A percentile compares a stretch with the other conserved stretches of the same genome.
phyloP scores from a whole-genome alignment of 1,139 yeast genomes.

The Debaryomyces fabryi region DNA sequence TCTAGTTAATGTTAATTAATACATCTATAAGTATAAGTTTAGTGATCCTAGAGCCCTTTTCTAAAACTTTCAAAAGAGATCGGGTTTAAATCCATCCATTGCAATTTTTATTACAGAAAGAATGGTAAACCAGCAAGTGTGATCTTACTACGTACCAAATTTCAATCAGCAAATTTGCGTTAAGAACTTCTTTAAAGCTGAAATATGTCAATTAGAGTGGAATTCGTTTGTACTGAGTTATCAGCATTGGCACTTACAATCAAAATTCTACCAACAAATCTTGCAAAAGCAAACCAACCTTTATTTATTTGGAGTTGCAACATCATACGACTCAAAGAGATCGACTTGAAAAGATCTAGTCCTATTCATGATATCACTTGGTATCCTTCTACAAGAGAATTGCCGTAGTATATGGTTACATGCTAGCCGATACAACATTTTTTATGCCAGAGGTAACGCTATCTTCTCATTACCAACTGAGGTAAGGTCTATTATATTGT shows the following conservation, averaged over 20 bases:
- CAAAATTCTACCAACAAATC: slow-evolving; percentile 93
- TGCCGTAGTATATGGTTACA: too few relatives aligned
- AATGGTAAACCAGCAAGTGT: slow-evolving; percentile 89
- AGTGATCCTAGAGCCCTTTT: slow-evolving; percentile 59
- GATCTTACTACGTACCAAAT: slow-evolving; percentile 75
- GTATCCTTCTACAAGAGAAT: slow-evolving; percentile 96
- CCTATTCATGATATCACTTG: slow-evolving; percentile 97
- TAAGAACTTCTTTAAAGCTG: slow-evolving; percentile 94
- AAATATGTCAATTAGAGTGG: slow-evolving; percentile 91
- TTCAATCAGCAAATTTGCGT: slow-evolving; percentile 81
- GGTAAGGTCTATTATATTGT: slow-evolving; percentile 87
- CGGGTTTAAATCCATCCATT: slow-evolving; percentile 89
- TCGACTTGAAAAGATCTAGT: slow-evolving; percentile 83
- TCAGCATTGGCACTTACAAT: slow-evolving; percentile 90
- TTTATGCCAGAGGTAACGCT: slow-evolving; percentile 90
- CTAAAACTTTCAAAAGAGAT: slow-evolving; percentile 67
- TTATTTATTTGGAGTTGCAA: slow-evolving; percentile 90
- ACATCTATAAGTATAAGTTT: slow-evolving; percentile 62
- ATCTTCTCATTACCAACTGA: slow-evolving; percentile 83
- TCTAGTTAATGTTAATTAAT: slow-evolving; percentile 47
- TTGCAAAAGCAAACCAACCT: slow-evolving; percentile 97
- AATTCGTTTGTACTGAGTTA: slow-evolving; percentile 91
- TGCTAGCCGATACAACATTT: slow-evolving; percentile 96
- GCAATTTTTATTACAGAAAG: slow-evolving; percentile 92
- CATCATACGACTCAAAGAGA: slow-evolving; percentile 83